Evolutionary conservation across 768 basidiomycete genomes (phyloP), one percentile per base, ranked within the genome.

Genomic region (Coprinopsis marcescibilis): DNA sequence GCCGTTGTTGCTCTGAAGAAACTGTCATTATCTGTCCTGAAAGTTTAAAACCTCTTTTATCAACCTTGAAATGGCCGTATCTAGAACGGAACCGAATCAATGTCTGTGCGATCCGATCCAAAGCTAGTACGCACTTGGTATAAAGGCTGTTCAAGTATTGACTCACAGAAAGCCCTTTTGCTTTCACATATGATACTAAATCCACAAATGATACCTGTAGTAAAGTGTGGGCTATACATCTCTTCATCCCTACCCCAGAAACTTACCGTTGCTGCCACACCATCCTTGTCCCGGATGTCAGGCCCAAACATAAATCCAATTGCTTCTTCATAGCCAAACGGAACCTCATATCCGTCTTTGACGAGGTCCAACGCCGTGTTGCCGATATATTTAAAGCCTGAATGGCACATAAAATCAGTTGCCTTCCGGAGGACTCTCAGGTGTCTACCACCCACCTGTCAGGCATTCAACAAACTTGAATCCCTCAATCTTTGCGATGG

Each of bases 381-480:
- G 6, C 91, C 91, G 41, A 94, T 90, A 58, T 78, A 91, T 64
- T 94, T 94, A 66, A 94, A 94, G 2, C 91, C 90, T 83, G 40
- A 33, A 44, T 45, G 29, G 41, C 54, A 43, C 45, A 49, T 51
- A 17, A 49, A 35, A 19, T 17, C 12, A 29, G 23, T 26, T 45
- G 29, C 24, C 25, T 20, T 40, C 5, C 11, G 38, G 10, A 21
- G n/a, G n/a, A 5, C 7, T 27, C 12, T 12, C 26, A 43, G 14
- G 32, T 26, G n/a, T n/a, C n/a, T n/a, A n/a, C n/a, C 3, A 44
- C 59, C 23, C 37, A 84, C 88, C 90, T 26, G 91, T 94, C 34
- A 94, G 64, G 57, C 88, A 93, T 60, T 94, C 89, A 6, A 76
- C 75, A 58, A 91, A 93, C 55, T 74, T 80, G 69, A 93, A 92